These are phyloP conservation scores for Panaeolus papilionaceus DNA, from an alignment of 768 basidiomycete species.

Conservation along the genomic window DNA sequence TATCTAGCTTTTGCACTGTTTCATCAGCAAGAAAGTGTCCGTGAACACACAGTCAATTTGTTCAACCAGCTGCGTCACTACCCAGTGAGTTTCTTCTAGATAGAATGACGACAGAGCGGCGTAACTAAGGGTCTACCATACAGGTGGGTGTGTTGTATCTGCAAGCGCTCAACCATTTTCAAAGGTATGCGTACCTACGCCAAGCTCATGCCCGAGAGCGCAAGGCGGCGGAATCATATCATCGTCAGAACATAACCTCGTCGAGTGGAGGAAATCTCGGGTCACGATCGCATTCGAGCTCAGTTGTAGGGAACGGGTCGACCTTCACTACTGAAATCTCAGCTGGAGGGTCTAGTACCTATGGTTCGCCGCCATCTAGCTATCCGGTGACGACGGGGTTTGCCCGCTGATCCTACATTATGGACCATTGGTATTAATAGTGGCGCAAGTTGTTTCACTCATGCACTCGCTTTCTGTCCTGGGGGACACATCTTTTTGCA, in stretches of 20 bases:
- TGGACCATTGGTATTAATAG: too few relatives aligned
- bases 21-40: slow-evolving; percentile 80
- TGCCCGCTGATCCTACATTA: not conserved
- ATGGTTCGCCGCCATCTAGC: slow-evolving; percentile 4
- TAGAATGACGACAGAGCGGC: slow-evolving; percentile 18
- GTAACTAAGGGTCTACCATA: slow-evolving; percentile 19
- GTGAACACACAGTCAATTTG: slow-evolving; percentile 83
- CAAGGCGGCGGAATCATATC: slow-evolving; percentile 28
- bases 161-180: slow-evolving; percentile 85
- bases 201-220: slow-evolving; percentile 75
- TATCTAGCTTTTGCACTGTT: slow-evolving; percentile 91
- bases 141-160: slow-evolving; percentile 84
- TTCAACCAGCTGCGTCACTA: slow-evolving; percentile 80
- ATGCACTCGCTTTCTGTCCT: not conserved
- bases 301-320: slow-evolving; percentile 31
- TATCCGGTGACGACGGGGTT: slow-evolving; percentile 1
- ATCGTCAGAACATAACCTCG: slow-evolving; percentile 15
- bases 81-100: slow-evolving; percentile 57
- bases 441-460: not conserved
- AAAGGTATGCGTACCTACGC: slow-evolving; percentile 86
- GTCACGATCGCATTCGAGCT: slow-evolving; percentile 40
- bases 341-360: not conserved
- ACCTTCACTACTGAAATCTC: slow-evolving; percentile 18
- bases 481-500: not conserved
- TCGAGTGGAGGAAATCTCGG: slow-evolving; percentile 24